Evolutionary conservation across 208 protist species (phyloP), one percentile per base, ranked within the genome.

Genomic region (Porcisia hertigi): DNA sequence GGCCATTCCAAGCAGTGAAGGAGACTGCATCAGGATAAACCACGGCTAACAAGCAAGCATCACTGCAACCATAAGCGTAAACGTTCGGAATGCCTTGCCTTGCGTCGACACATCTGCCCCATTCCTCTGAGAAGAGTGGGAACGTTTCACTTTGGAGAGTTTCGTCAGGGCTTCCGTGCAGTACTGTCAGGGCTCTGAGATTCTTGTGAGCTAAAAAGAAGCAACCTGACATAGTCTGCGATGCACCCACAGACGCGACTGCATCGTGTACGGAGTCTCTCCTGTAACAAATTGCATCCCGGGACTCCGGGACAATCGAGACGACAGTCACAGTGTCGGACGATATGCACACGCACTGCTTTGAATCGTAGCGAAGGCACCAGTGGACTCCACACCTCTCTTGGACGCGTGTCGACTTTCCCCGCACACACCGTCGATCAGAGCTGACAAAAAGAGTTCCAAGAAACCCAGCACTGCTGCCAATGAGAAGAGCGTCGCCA

Each of bases 11-110:
- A 0, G 74, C 70, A 1, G 76, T 78, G 25, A 76, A 80, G 7
- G 73, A 84, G 18, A 84, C 74, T 1, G 74, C 65, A 58, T 84
- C 83, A 1, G 76, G 64, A 39, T 82, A 87, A 49, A 87, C 73
- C 4, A 77, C 62, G 12, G 80, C 80, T 9, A 82, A 53, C 8
- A 79, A 23, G n/a, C 39, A 65, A 23, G 62, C 52, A 63, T 45
- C 45, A 14, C 65, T n/a, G 41, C 55, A 55, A 0, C 69, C 73
- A 39, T 67, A 23, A 9, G 55, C 73, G 49, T 74, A 78, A 57
- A 78, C 18, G 1, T 30, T 55, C 7, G 78, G 75, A 2, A 39
- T 34, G 8, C 47, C 20, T 8, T 11, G 30, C 39, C 18, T 45
- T 25, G 20, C 52, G 8, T 36, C n/a, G 1, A 20, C 7, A 20